Base-by-base conservation (phyloP, 1,284 basidiomycete genomes). In the Bjerkandera adusta region DNA sequence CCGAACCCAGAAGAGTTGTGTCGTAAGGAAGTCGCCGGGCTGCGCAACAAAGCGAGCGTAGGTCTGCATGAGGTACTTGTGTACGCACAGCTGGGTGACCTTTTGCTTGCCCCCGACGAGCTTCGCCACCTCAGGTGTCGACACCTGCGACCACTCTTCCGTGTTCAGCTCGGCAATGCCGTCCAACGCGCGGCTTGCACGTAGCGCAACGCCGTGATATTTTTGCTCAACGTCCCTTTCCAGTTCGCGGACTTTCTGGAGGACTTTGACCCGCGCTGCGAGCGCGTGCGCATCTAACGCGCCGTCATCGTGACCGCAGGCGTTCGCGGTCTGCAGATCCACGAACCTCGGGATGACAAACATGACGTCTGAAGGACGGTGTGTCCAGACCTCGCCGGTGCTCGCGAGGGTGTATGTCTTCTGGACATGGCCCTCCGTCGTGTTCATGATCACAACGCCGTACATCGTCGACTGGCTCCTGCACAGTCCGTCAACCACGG, bases 1-100 rank as follows among this genome's bases (percentile, higher is more conserved):
- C 2, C 93, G 82, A 30, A 95, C 78, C 29, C 75, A 62, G 68
- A 95, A 93, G 0, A 60, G 68, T 41, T 84, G 81, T 3, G 70
- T 72, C 11, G 68, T 57, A 34, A 80, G 70, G 64, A 90, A 89
- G 29, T 71, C 67, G 25, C 68, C 63, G 18, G 70, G 64, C 43
- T 82, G 75, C 0, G 84, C 80, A 16, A 88, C 61, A 55, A 90
- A 98, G 38, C 84, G 68, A 15, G 76, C 59, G 1, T 81, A 63
- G 11, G 78, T 68, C 7, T 70, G 64, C 81, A 96, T 87, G 52
- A 97, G 68, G 50, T 84, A 76, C 47, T 76, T 76, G 65, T 97
- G 92, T 0, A 85, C 73, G 0, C 87, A 90, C 51, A 89, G 79
- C 7, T 76, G 59, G 30, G 68, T 64, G 37, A 70, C 57, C 13